Conservation (phyloP, 805 yeast genomes). For the Jamesozyma hellenica region DNA sequence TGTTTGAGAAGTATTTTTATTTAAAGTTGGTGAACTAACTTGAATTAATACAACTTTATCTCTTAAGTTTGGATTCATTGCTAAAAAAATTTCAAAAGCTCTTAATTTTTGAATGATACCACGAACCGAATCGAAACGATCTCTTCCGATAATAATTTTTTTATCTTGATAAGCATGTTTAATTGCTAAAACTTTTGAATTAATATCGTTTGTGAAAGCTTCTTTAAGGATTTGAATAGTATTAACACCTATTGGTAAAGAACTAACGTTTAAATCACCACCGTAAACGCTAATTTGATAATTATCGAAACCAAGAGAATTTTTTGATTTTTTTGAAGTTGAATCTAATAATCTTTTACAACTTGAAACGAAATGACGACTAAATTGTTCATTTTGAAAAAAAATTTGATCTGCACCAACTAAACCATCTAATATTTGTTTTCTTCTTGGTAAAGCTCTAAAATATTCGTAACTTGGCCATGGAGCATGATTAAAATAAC, state of each 20-base stretch:
- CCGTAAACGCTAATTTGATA: constrained; percentile 59
- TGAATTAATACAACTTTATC: constrained; percentile 81
- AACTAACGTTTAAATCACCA: constrained; percentile 57
- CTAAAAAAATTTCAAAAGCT: constrained; percentile 81
- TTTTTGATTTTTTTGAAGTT: constrained; percentile 39
- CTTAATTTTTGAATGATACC: constrained; percentile 90
- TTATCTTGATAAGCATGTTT: constrained; percentile 51
- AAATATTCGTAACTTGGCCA: constrained; percentile 93
- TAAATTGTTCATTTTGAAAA: constrained; percentile 78
- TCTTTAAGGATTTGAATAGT: constrained; percentile 56
- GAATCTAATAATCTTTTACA: constrained; percentile 82
- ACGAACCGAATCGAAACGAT: constrained; percentile 79
- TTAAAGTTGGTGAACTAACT: constrained; percentile 62
- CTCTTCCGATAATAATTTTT: constrained; percentile 87
- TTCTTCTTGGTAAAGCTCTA: constrained; percentile 76
- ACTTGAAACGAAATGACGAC: constrained; percentile 83
- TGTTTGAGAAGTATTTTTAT: constrained; percentile 32
- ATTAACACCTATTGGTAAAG: constrained; percentile 87
- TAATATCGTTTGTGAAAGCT: constrained; percentile 37
- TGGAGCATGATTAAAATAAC: constrained; percentile 79
- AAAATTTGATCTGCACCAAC: constrained; percentile 80
- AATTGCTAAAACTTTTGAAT: constrained; percentile 55
- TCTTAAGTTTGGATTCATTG: constrained; percentile 88
- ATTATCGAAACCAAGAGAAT: constrained; percentile 22
- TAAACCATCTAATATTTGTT: constrained; percentile 78